These are phyloP conservation scores for Neopestalotiopsis sp. DNA, from an alignment of 2,329 filamentous ascomycete genomes.

Conservation along the genomic window DNA sequence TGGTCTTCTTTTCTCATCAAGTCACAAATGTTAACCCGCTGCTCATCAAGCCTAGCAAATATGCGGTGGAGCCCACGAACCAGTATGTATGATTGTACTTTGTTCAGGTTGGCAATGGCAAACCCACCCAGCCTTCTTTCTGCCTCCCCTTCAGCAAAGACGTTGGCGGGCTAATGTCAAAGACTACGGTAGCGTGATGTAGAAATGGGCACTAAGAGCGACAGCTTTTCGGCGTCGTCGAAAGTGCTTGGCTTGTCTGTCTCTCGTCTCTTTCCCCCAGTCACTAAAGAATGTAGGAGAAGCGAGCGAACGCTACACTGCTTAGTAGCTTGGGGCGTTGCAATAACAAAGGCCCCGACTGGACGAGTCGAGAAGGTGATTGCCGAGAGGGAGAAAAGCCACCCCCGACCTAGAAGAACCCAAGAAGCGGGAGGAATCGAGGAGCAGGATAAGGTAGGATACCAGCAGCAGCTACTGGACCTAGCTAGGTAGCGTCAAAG, in stretches of 20 bases:
- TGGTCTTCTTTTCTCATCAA: slow-evolving; percentile 1
- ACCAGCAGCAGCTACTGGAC: background rate
- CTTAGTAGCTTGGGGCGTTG: background rate
- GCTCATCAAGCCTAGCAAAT: slow-evolving; percentile 10
- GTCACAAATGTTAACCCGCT: slow-evolving; percentile 16
- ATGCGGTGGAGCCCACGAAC: slow-evolving; percentile 11
- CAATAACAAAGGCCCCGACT: background rate
- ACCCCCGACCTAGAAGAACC: background rate
- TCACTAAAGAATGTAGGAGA: no score
- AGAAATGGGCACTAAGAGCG: background rate
- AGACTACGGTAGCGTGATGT: background rate
- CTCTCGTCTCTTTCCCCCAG: no score
- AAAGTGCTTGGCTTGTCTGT: no score
- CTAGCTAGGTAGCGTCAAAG: background rate
- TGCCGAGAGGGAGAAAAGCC: background rate
- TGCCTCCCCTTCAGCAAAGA: background rate
- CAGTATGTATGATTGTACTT: background rate
- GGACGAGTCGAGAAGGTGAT: slow-evolving; percentile 16
- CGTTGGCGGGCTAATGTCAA: background rate
- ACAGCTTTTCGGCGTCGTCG: background rate
- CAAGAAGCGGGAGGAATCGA: background rate
- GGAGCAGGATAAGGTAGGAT: no score
- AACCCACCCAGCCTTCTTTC: background rate
- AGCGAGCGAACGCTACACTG: background rate
- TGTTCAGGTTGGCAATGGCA: background rate